Evolutionary conservation across 1,139 yeast species (phyloP).

Genomic region (Yamadazyma songkhlaensis): DNA sequence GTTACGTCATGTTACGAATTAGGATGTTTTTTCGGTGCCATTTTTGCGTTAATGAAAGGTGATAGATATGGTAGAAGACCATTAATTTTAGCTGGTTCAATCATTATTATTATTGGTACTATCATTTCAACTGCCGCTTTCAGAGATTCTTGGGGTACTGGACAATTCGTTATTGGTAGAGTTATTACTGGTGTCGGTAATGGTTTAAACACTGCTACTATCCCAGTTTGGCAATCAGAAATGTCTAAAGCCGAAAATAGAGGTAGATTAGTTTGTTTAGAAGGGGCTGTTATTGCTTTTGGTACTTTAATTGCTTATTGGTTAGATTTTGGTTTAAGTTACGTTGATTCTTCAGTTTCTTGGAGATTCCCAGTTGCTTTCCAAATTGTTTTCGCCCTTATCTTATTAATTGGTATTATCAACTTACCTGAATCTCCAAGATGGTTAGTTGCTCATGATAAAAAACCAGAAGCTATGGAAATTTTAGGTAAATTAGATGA

Average conservation of each 20-base stretch:
- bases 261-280: slow-evolving; percentile 61
- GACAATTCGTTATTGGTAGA: slow-evolving; percentile 46
- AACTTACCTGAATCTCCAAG: slow-evolving; percentile 26
- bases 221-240: slow-evolving; percentile 42
- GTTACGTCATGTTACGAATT: slow-evolving; percentile 67
- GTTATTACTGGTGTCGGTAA: slow-evolving; percentile 45
- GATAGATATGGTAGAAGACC: slow-evolving; percentile 49
- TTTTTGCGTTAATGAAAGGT: slow-evolving; percentile 29
- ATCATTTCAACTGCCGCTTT: slow-evolving; percentile 44
- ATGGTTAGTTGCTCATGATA: slow-evolving; percentile 47
- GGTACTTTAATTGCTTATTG: slow-evolving; percentile 27
- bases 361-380: slow-evolving; percentile 28
- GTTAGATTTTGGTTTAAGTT: slow-evolving; percentile 62
- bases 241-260: slow-evolving; percentile 28
- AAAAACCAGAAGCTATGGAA: slow-evolving; percentile 44
- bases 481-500: slow-evolving; percentile 39
- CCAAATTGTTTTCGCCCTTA: slow-evolving; percentile 20
- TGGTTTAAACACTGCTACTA: slow-evolving; percentile 31
- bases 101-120: slow-evolving; percentile 43
- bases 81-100: slow-evolving; percentile 36
- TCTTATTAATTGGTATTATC: slow-evolving; percentile 16
- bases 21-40: slow-evolving; percentile 74
- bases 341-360: slow-evolving; percentile 37
- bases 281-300: slow-evolving; percentile 65
- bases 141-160: slow-evolving; percentile 55